Evolutionary conservation across 129 eudicot species (phyloP), one percentile per base, ranked within the genome.

Genomic region (Calendula officinalis): DNA sequence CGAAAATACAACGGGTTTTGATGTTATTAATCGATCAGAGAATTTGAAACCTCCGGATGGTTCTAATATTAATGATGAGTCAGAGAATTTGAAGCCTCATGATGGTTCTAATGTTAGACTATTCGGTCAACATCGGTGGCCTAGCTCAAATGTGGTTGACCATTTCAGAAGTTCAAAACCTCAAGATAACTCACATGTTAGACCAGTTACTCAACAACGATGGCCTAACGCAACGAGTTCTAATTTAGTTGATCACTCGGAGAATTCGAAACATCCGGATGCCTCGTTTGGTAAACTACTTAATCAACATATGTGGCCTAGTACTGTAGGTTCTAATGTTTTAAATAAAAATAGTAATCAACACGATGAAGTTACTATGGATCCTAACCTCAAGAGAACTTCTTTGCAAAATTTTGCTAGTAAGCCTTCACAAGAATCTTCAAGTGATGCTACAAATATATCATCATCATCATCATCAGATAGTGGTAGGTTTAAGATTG

Each of bases 281-380:
- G 66, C 79, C 17, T 69, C 69, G 33, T 75, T 74, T 71, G 60
- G 76, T 51, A 82, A 78, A 49, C 46, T 69, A 48, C 79, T 80
- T 33, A 86, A 83, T 67, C 96, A 88, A 52, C 95, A 84, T 70
- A 72, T 86, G 60, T 85, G 99, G 99, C 96, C 96, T 63, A 79
- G 91, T 40, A 77, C 87, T 49, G 54, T 72, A 36, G 78, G 86
- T 51, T 67, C 84, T 40, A 52, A 42, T 74, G 34, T 66, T 51
- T 44, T 69, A 48, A 68, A 46, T 40, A 83, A 64, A 77, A 81
- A 72, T 38, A 22, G 59, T 59, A 78, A 90, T 71, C 68, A 67
- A 14, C n/a, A 45, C 53, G 66, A 67, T 47, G 86, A 75, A 75
- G 61, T 54, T 27, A 53, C 32, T 39, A 69, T 30, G 8, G 15